Base-by-base conservation (phyloP, 2,329 filamentous ascomycete genomes). In the Gnomoniopsis smithogilvyi region DNA sequence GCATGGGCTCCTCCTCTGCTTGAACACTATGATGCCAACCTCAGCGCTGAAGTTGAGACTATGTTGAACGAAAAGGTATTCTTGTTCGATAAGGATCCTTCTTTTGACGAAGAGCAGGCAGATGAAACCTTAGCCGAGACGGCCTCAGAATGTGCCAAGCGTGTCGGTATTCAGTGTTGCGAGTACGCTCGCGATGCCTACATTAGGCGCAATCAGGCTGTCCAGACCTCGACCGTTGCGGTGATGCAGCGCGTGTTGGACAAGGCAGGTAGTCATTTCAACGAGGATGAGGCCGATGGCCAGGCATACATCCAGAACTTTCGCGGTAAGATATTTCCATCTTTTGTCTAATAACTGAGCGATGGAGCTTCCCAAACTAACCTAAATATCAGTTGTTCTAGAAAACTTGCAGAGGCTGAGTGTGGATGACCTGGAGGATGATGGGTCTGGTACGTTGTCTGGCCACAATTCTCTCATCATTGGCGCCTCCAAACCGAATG, bases 381-480 rank as follows among this genome's bases (percentile, higher is more conserved):
- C 47, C 21, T 26, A 11, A 17, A 3, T 22, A 30, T 26, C 53
- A 79, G 77, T 54, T 43, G 74, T 83, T 3, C 61, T 80, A 14
- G 76, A 78, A 15, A 67, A 74, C n/a, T 76, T 90, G 66, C 76
- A 75, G 41, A 74, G 73, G 51, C 71, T 88, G n/a, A 74, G 82
- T 47, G 77, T 84, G 17, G 82, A 85, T 51, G 80, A 84, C 60
- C 67, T 82, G 57, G 83, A 85, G 62, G 82, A 85, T 54, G 83
- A 85, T 56, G 81, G 73, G 64, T 84, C 82, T 64, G 82, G 83
- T 84, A 81, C 74, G 81, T 56, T 51, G 34, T 80, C 69, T 63
- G 66, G 65, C 54, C 74, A 71, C 65, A 72, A 74, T 65, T 74
- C 70, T 64, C 70, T 69, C 48, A 38, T 54, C 21, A 12, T 33